Evolutionary conservation across 257 asterid species (phyloP).

Genomic region (Capsicum chinense): DNA sequence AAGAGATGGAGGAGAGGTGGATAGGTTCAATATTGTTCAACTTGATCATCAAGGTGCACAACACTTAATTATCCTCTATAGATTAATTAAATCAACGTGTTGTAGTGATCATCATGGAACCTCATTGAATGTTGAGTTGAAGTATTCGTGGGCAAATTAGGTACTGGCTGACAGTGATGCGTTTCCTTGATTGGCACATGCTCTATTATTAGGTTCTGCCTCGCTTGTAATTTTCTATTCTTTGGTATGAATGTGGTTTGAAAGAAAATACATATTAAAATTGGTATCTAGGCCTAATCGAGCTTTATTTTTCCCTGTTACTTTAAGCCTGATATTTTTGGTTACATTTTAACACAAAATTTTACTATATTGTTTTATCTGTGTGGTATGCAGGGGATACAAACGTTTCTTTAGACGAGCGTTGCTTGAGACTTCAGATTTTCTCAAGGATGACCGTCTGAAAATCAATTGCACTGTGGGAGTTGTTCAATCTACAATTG

Average conservation of each 20-base stretch:
- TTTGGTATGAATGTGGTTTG: neutral
- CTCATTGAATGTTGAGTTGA: too few species aligned
- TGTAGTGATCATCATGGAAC: neutral
- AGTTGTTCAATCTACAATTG: conserved; percentile 90
- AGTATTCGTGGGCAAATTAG: neutral
- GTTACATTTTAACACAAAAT: neutral
- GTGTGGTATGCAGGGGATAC: conserved; percentile 71
- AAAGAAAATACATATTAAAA: neutral
- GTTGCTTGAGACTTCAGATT: conserved; percentile 86
- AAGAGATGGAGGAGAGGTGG: neutral
- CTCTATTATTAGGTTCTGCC: neutral
- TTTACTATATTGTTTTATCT: conserved; percentile 20
- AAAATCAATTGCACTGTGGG: conserved; percentile 98
- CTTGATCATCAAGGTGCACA: neutral
- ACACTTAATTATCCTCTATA: neutral
- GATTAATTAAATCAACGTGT: neutral
- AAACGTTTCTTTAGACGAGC: conserved; percentile 90
- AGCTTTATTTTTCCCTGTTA: neutral
- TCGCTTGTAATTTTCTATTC: neutral
- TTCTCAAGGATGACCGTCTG: conserved; percentile 96
- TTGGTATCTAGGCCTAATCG: neutral
- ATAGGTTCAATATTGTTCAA: neutral
- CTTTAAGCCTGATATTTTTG: conserved; percentile 15
- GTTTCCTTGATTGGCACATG: conserved; percentile 15
- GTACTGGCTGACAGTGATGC: conserved; percentile 2